A percentile compares a stretch with the other conserved stretches of the same genome.
These are phyloP conservation scores for Fusarium siculi DNA, from an alignment of 2,329 filamentous ascomycete species.

Conservation along the genomic window DNA sequence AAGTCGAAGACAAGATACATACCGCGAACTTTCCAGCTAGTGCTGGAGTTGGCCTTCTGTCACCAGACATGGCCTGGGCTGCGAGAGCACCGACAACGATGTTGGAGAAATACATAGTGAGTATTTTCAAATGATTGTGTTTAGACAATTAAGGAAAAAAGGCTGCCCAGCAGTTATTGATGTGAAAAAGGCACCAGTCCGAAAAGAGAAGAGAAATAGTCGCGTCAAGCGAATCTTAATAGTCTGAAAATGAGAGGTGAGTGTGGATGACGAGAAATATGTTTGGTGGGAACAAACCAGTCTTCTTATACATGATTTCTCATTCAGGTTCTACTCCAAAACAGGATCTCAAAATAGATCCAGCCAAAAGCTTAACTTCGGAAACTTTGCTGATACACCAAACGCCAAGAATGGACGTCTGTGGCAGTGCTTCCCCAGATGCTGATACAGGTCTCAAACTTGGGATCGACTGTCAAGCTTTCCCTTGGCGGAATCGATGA, in stretches of 20 bases:
- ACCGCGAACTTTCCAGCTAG: slow-evolving; percentile 12
- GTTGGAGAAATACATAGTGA: slow-evolving; percentile 22
- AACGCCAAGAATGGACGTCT: slow-evolving; percentile 8
- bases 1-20: neutral
- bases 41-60: neutral
- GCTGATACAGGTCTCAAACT: slow-evolving; percentile 1
- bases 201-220: neutral
- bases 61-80: slow-evolving; percentile 14
- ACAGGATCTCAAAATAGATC: slow-evolving; percentile 14
- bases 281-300: neutral
- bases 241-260: neutral
- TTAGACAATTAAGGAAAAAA: neutral
- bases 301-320: slow-evolving; percentile 15
- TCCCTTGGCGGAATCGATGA: slow-evolving; percentile 5
- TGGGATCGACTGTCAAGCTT: slow-evolving; percentile 18
- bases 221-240: slow-evolving; percentile 18
- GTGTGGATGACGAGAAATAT: neutral
- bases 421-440: neutral
- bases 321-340: neutral
- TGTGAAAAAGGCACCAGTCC: neutral
- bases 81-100: slow-evolving; percentile 17
- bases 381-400: slow-evolving; percentile 7
- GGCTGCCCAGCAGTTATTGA: slow-evolving; percentile 11
- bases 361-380: neutral
- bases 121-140: neutral